Evolutionary conservation across 108 stramenopile species (phyloP), one percentile per base, ranked within the genome.

Genomic region (Cyclotella kingstonii): DNA sequence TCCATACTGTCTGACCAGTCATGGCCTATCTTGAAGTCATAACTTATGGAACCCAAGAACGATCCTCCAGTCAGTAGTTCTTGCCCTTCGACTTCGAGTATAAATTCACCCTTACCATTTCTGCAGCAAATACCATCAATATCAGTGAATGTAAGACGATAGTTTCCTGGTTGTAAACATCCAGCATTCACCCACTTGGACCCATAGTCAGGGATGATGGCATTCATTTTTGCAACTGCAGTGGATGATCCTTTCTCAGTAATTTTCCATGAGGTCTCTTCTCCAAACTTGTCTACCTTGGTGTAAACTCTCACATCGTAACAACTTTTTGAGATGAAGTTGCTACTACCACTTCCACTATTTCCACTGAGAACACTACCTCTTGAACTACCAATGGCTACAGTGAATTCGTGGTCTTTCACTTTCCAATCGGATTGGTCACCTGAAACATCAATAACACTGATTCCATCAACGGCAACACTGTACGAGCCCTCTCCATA

Each of bases 311-410:
- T 26, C 12, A 27, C 26, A 15, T 50, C 28, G 17, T 50, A 50
- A 30, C 49, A 50, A 10, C 27, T 29, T 30, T 50, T 50, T n/a
- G 49, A 50, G n/a, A 50, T 30, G 31, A 50, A 50, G 7, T 30
- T 30, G 17, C 18, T 21, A 15, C 31, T 30, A 15, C 49, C 49
- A 8, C 29, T 50, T n/a, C 49, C 49, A 29, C 18, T 21, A 15
- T 50, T 30, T 29, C 49, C 49, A 8, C 29, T 50, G 27, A 28
- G 31, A 4, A 5, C 31, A 3, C 21, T n/a, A 5, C 28, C 26
- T 12, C 49, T 28, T 23, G 1, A 12, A 8, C 26, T 30, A 9
- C 22, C 49, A 50, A 50, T 11, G 2, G 10, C 31, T 1, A 50
- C 49, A 50, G 12, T 29, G 27, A 50, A 50, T 12, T 29, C 31